Base-by-base conservation (phyloP, 1,139 yeast species). In the Hyphopichia fennica region DNA sequence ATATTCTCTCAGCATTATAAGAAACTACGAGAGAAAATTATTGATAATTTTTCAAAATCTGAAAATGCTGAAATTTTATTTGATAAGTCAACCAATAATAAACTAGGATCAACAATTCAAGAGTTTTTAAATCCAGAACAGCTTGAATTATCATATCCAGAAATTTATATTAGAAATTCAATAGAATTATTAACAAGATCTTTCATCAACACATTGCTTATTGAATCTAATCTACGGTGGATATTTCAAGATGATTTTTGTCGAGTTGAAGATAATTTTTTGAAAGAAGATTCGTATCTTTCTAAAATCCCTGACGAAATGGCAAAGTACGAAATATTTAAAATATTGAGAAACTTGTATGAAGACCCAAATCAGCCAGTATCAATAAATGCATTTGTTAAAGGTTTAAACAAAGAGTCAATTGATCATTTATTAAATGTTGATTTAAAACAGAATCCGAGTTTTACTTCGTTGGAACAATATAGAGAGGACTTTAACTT, bases 211-310 rank as follows among this genome's bases (percentile, higher is more conserved):
- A 43, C 62, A 2, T 41, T 63, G 1, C 41, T 64, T 28, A 56
- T 62, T 10, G 69, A 67, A 40, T 39, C 64, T 32, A 63, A 63
- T 44, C 36, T 63, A 1, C 47, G 60, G 10, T 50, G 42, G 17
- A 15, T 17, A n/a, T 37, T 37, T 11, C 9, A 25, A 25, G n/a
- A 25, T 9, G 28, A 10, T 4, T 25, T 25, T 11, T n/a, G n/a
- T n/a, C 28, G 13, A 4, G 13, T 9, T 5, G 9, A 14, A 14
- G 17, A 28, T 4, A n/a, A 28, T 28, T 17, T 29, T 23, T 31
- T 22, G 9, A 14, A 22, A 20, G 18, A 18, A 25, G 25, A 18
- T 17, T 22, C 15, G 13, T 23, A 25, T 31, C 31, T 16, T 7
- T 15, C 35, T 11, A 17, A n/a, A 14, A 25, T 22, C 13, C 25